phyloP scores from a whole-genome alignment of 2,329 filamentous ascomycete species.

The Aspergillus latus region DNA sequence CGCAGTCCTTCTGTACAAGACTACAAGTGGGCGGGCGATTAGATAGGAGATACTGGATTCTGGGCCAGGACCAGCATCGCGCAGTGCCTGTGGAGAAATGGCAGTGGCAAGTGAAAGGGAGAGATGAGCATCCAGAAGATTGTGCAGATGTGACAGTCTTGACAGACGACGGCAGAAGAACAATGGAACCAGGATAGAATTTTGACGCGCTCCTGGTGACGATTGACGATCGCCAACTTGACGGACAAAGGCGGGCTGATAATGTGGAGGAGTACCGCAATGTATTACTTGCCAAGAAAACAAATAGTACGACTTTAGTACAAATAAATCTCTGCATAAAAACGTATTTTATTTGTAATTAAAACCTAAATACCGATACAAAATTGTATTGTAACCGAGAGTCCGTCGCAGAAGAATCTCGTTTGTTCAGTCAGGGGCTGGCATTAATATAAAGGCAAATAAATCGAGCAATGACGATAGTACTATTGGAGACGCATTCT shows the following conservation, averaged over 20 bases:
- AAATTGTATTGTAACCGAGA: not conserved
- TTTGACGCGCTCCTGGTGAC: constrained; percentile 19
- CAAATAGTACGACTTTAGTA: not conserved
- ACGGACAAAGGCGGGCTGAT: constrained; percentile 19
- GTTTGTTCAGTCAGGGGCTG: constrained; percentile 6
- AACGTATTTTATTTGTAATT: not conserved
- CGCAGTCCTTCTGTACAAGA: constrained; percentile 7
- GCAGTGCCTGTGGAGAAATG: not conserved
- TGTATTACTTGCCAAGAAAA: not conserved
- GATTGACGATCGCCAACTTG: constrained; percentile 18
- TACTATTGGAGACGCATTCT: no score
- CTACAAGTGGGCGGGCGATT: constrained; percentile 1
- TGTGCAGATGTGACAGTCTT: not conserved
- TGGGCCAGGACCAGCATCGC: constrained; percentile 3
- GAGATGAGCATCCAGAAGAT: not conserved
- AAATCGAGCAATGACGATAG: not conserved
- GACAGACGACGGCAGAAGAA: constrained; percentile 6
- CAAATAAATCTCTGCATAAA: not conserved
- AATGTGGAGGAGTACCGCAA: not conserved
- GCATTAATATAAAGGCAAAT: constrained; percentile 9
- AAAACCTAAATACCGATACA: not conserved
- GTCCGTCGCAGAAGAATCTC: not conserved
- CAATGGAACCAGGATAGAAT: constrained; percentile 10
- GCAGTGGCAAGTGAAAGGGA: not conserved
- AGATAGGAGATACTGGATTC: constrained; percentile 12